Evolutionary conservation across 23 red algal genomes (phyloP).

Genomic region (Gracilaria domingensis): DNA sequence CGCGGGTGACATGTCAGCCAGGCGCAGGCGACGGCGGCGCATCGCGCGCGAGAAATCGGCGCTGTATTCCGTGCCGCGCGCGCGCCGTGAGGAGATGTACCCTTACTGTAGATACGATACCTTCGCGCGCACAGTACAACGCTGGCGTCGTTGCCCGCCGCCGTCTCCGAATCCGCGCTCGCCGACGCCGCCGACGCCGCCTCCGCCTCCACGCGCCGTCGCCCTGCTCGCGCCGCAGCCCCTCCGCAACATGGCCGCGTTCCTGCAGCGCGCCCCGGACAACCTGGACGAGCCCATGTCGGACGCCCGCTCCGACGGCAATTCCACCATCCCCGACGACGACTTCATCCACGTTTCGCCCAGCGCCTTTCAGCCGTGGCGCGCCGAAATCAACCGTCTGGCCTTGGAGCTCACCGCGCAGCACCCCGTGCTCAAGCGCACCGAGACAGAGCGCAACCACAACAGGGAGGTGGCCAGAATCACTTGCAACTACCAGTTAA

Average conservation of each 20-base stretch:
- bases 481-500: slow-evolving; percentile 25
- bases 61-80: background rate
- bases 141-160: background rate
- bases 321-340: slow-evolving; percentile 8
- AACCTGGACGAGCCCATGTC: slow-evolving; percentile 13
- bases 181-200: background rate
- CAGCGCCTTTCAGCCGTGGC: slow-evolving; percentile 11
- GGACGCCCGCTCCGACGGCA: slow-evolving; percentile 9
- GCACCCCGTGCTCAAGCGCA: background rate
- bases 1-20: too few species aligned
- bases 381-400: slow-evolving; percentile 27
- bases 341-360: slow-evolving; percentile 1
- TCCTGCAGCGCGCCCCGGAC: background rate
- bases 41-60: background rate
- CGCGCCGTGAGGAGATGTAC: slow-evolving; percentile 10
- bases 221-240: too few species aligned
- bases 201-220: background rate
- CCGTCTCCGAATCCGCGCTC: background rate
- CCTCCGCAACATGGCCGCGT: background rate
- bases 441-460: slow-evolving; percentile 25
- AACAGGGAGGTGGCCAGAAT: background rate
- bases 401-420: slow-evolving; percentile 10
- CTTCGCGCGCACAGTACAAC: background rate
- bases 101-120: background rate
- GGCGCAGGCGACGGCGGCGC: too few species aligned